Evolutionary conservation across 306 rosid genomes (phyloP).

Genomic region (Rosa multiflora): DNA sequence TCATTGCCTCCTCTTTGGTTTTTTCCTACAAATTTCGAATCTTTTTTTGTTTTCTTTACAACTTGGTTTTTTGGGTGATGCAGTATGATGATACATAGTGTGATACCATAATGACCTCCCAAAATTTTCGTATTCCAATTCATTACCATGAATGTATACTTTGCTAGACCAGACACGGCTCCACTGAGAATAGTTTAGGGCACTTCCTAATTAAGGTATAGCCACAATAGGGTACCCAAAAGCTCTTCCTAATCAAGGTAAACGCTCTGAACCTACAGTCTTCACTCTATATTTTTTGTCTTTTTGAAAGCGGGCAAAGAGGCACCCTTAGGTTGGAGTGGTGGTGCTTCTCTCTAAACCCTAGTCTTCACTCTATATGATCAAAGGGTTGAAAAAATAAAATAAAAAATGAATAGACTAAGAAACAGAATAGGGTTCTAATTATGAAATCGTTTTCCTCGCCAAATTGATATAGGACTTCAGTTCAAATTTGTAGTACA

Average conservation of each 20-base stretch:
- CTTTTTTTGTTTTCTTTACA: conserved; percentile 11
- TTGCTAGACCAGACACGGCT: background rate
- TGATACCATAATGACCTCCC: background rate
- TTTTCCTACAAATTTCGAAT: conserved; percentile 20
- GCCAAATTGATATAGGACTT: background rate
- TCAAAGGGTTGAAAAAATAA: background rate
- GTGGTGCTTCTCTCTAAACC: too few relatives aligned
- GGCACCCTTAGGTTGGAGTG: too few relatives aligned
- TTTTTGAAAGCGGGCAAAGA: too few relatives aligned
- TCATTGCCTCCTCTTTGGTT: conserved; percentile 36
- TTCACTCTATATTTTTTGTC: too few relatives aligned
- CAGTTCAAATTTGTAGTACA: background rate
- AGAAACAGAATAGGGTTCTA: background rate
- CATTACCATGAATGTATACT: conserved; percentile 4
- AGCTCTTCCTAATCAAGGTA: background rate
- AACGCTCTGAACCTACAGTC: background rate
- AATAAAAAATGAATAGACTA: too few relatives aligned
- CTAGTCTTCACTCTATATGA: background rate
- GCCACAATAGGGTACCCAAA: background rate
- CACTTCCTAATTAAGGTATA: background rate
- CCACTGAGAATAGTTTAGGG: conserved; percentile 20
- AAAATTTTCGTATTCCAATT: conserved; percentile 2
- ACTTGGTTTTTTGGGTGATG: conserved; percentile 3
- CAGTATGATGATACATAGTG: conserved; percentile 1
- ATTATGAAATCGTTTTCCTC: background rate